A percentile compares a stretch with the other conserved stretches of the same genome.
Evolutionary conservation across 2,329 filamentous ascomycete genomes (phyloP).

Genomic region (Aspergillus fructus): DNA sequence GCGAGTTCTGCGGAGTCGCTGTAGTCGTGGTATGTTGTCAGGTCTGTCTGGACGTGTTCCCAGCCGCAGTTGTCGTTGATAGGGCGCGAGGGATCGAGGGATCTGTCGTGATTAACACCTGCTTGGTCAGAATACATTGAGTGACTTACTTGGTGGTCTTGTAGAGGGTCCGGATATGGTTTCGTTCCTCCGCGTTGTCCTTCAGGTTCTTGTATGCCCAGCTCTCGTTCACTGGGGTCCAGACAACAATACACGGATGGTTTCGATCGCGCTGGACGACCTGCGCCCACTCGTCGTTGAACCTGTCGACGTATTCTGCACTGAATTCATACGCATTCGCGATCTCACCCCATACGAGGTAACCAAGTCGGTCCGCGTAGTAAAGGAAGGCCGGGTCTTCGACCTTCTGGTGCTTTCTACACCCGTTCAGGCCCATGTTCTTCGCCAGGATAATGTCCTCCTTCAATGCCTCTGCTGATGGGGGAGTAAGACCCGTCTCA

Average conservation of each 20-base stretch:
- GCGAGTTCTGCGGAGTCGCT: constrained; percentile 57
- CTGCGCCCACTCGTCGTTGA: constrained; percentile 65
- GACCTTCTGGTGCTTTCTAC: constrained; percentile 68
- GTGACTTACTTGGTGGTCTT: constrained; percentile 56
- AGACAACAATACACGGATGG: constrained; percentile 63
- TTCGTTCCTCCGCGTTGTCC: constrained; percentile 57
- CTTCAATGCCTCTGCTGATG: constrained; percentile 64
- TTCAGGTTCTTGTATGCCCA: constrained; percentile 65
- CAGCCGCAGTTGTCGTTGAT: constrained; percentile 72
- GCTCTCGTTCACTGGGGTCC: constrained; percentile 65
- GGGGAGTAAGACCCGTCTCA: constrained; percentile 65
- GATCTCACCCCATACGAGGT: constrained; percentile 71
- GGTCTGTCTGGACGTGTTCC: constrained; percentile 65
- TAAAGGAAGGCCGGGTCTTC: constrained; percentile 67
- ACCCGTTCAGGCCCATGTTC: constrained; percentile 65
- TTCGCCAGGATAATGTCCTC: constrained; percentile 65
- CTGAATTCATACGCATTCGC: constrained; percentile 65
- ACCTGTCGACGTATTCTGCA: constrained; percentile 57
- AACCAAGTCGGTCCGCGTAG: constrained; percentile 64
- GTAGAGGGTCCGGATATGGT: constrained; percentile 65
- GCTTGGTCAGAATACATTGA: neutral
- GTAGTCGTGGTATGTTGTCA: constrained; percentile 70
- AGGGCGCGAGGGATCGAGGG: constrained; percentile 61
- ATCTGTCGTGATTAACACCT: constrained; percentile 25
- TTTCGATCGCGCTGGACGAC: constrained; percentile 65